Evolutionary conservation across 495 filamentous ascomycete species (phyloP), one percentile per base, ranked within the genome.

Genomic region (Aspergillus haitiensis): DNA sequence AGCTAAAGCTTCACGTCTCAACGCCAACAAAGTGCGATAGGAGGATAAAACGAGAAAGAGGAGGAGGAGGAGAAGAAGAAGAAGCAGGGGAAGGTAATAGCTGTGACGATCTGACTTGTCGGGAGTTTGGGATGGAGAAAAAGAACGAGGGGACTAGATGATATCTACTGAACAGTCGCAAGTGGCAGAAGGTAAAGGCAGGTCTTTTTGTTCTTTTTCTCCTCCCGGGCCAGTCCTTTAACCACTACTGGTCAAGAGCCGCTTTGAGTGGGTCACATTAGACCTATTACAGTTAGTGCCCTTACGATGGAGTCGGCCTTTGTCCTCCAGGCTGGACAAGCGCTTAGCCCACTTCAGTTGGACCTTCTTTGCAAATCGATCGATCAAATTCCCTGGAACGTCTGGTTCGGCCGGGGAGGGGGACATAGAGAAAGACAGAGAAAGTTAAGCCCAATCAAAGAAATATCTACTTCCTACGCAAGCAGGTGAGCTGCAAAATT

Each of bases 241-340:
- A 33, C 48, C 48, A n/a, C 48, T 11, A 32, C 58, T 48, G 62
- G 59, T 53, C 67, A 66, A 72, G 68, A 78, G 74, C 73, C 71
- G 73, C 73, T 71, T 68, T 67, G 66, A 67, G 72, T 65, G 68
- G 71, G 70, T 64, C 60, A 48, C 66, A 58, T 72, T 73, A 72
- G 67, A 34, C 64, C 48, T 35, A n/a, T 55, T 45, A 46, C 60
- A 64, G 63, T 70, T 77, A 76, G 72, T 42, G 51, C 59, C 21
- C 52, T 53, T 18, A 39, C 36, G 49, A 54, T 53, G 55, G 59
- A 16, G 47, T 49, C 42, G 55, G 44, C 27, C 42, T 62, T 50
- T 51, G 52, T 37, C 37, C 47, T 27, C 21, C 21, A 27, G 21
- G 21, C 21, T 44, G 31, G 12, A 21, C 37, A 52, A 32, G 52